These are phyloP conservation scores for Calonectria leucothoes DNA, from an alignment of 2,329 filamentous ascomycete species.

Conservation along the genomic window DNA sequence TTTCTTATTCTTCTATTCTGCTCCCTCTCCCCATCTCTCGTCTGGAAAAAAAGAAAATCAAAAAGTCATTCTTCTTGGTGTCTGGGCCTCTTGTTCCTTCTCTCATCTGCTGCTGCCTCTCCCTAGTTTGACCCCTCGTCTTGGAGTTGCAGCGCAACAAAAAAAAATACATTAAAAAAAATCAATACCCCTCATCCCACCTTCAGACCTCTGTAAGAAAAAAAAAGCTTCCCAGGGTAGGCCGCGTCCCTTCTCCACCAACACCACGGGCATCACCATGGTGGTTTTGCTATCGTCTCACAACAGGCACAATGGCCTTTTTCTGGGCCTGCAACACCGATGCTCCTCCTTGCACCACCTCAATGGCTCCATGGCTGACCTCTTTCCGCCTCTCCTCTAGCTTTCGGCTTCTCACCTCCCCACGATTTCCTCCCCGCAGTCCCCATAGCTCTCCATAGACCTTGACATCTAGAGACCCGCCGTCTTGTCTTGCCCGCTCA, in stretches of 20 bases:
- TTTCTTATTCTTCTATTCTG: conserved; percentile 17
- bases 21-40: background rate
- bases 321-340: background rate
- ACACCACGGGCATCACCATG: background rate
- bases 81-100: conserved; percentile 2
- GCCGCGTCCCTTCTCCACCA: conserved; percentile 8
- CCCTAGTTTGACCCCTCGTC: conserved; percentile 33
- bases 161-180: conserved; percentile 13
- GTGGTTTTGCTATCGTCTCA: conserved; percentile 11
- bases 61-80: conserved; percentile 17
- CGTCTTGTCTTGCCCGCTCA: background rate
- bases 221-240: conserved; percentile 12
- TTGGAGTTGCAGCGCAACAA: conserved; percentile 26
- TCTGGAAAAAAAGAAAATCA: background rate
- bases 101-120: conserved; percentile 42
- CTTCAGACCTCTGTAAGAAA: background rate
- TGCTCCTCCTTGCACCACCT: background rate
- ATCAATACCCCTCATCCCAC: conserved; percentile 25
- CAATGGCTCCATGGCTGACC: conserved; percentile 16
- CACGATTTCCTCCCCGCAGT: conserved; percentile 18
- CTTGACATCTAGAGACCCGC: conserved; percentile 13
- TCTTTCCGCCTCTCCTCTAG: background rate
- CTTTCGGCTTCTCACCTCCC: background rate
- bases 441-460: conserved; percentile 5
- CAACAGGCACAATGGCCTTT: background rate